Evolutionary conservation across 1,284 basidiomycete species (phyloP).

Genomic region (Puccinia hordei): DNA sequence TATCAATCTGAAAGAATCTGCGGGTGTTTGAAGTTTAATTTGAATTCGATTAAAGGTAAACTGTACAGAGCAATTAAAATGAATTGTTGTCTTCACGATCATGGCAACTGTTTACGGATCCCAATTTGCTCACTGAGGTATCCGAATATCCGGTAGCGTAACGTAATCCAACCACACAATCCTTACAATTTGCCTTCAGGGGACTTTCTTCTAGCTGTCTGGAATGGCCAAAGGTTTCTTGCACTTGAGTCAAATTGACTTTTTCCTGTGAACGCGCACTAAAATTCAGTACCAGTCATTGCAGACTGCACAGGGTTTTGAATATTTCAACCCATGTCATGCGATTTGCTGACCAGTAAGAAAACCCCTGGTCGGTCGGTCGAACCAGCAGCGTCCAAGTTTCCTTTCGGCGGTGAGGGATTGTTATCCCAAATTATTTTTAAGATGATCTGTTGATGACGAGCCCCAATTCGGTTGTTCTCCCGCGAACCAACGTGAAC

Average conservation of each 20-base stretch:
- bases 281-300: not conserved
- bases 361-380: constrained; percentile 18
- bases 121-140: constrained; percentile 7
- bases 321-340: not conserved
- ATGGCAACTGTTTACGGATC: constrained; percentile 3
- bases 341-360: not conserved
- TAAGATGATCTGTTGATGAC: constrained; percentile 13
- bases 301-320: not conserved
- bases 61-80: not conserved
- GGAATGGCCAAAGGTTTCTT: constrained; percentile 18
- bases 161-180: constrained; percentile 33
- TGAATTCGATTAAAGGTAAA: constrained; percentile 39
- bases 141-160: constrained; percentile 25
- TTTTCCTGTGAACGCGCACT: constrained; percentile 19
- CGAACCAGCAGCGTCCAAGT: not conserved
- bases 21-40: constrained; percentile 34
- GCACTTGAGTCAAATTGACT: constrained; percentile 38
- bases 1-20: constrained; percentile 26
- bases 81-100: not conserved
- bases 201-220: constrained; percentile 30
- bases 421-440: constrained; percentile 37
- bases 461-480: not conserved
- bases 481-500: constrained; percentile 6
- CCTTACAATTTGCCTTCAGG: constrained; percentile 40
- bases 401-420: not conserved